Conservation (phyloP, 768 basidiomycete species). For the Hebeloma cylindrosporum region DNA sequence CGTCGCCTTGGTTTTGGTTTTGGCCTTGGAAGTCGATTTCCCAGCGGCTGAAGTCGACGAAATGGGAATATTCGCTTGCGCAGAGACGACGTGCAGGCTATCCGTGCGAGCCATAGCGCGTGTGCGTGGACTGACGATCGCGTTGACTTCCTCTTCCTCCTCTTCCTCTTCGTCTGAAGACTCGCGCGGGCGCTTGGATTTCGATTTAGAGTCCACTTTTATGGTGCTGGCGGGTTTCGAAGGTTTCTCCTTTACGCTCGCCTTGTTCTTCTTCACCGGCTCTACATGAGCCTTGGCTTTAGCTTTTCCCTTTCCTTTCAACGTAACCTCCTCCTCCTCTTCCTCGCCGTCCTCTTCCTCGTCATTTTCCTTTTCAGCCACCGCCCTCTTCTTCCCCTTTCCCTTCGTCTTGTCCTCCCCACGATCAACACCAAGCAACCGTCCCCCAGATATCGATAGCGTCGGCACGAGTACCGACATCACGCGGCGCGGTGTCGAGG, state of each 20-base stretch:
- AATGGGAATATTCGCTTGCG: conserved; percentile 13
- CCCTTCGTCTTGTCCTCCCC: no score
- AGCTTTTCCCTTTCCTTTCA: background rate
- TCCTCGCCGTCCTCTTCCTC: conserved; percentile 4
- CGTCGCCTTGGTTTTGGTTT: conserved; percentile 1
- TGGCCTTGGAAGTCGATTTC: conserved; percentile 3
- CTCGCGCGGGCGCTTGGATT: background rate
- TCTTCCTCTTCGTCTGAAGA: conserved; percentile 15
- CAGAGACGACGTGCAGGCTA: conserved; percentile 30
- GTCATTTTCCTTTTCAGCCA: background rate
- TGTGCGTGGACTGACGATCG: conserved; percentile 15
- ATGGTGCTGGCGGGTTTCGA: conserved; percentile 3
- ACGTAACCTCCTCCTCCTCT: background rate
- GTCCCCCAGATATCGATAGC: no score
- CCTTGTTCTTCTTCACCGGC: conserved; percentile 10
- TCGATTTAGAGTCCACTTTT: conserved; percentile 9
- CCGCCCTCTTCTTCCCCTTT: background rate
- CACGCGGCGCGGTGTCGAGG: no score
- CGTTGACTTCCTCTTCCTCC: conserved; percentile 20
- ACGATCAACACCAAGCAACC: no score
- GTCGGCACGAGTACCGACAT: no score
- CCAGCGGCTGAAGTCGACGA: conserved; percentile 7
- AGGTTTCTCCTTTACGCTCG: background rate
- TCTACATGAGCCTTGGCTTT: background rate
- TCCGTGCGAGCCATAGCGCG: conserved; percentile 20